These are phyloP conservation scores for Tylopilus plumbeoviolaceoides DNA, from an alignment of 768 basidiomycete genomes.

Conservation along the genomic window DNA sequence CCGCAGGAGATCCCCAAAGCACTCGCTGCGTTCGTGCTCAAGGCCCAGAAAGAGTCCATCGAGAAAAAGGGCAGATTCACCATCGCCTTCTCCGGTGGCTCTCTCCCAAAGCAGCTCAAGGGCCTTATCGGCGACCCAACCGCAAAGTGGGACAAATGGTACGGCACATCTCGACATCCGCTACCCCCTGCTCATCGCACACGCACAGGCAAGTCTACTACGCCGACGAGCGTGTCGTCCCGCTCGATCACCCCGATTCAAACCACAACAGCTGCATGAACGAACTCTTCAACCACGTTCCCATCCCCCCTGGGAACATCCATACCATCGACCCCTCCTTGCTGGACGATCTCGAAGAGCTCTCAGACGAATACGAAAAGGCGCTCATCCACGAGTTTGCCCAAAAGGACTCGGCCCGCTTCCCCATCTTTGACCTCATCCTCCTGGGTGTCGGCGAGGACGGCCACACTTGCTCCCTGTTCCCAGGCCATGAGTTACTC, in stretches of 20 bases:
- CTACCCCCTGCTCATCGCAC: not conserved
- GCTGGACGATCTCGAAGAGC: constrained; percentile 73
- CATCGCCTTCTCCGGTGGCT: constrained; percentile 91
- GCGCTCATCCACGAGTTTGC: constrained; percentile 89
- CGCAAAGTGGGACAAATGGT: constrained; percentile 96
- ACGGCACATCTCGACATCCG: not conserved
- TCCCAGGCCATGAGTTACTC: constrained; percentile 88
- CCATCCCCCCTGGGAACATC: constrained; percentile 72
- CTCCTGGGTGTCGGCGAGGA: constrained; percentile 96
- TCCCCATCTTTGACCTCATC: constrained; percentile 97
- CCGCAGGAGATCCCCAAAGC: constrained; percentile 51
- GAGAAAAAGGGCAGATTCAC: constrained; percentile 89
- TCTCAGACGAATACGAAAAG: constrained; percentile 76
- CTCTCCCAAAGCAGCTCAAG: constrained; percentile 76
- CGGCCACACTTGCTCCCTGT: constrained; percentile 97
- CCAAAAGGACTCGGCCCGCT: constrained; percentile 87
- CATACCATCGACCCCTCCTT: constrained; percentile 73
- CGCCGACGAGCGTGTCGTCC: constrained; percentile 93
- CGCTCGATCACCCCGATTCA: constrained; percentile 88
- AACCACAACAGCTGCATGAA: constrained; percentile 78
- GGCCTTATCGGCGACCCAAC: constrained; percentile 60
- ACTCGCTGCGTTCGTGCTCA: constrained; percentile 79
- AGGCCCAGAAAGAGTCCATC: constrained; percentile 86
- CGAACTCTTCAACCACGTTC: constrained; percentile 76
- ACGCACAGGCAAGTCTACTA: constrained; percentile 89